Conservation (phyloP, 2,329 filamentous ascomycete genomes). For the Fusarium piperis region DNA sequence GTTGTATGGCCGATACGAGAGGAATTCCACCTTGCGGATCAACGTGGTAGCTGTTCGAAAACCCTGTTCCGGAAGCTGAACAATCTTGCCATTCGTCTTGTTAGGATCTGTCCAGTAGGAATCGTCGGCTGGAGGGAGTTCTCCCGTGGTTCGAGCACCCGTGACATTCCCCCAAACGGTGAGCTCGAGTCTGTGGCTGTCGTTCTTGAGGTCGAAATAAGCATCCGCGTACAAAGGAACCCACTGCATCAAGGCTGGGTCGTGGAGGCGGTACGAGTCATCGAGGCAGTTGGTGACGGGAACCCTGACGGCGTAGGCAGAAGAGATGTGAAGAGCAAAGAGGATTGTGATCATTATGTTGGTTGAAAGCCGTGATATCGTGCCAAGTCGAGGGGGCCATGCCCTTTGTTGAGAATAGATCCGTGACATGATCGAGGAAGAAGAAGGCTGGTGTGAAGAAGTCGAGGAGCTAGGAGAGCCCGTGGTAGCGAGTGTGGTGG, state of each 20-base stretch:
- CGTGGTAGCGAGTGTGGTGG: constrained; percentile 30
- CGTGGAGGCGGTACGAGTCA: constrained; percentile 64
- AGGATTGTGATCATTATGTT: constrained; percentile 50
- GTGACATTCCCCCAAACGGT: constrained; percentile 93
- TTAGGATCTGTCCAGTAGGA: constrained; percentile 70
- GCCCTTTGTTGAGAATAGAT: constrained; percentile 14
- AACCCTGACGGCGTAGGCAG: constrained; percentile 72
- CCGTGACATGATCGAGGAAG: constrained; percentile 29
- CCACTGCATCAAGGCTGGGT: constrained; percentile 78
- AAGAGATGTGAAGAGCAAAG: constrained; percentile 50
- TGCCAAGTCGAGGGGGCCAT: constrained; percentile 26
- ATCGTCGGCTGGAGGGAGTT: constrained; percentile 68
- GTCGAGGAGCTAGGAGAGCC: constrained; percentile 7
- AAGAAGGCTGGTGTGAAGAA: constrained; percentile 12
- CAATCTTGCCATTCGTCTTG: constrained; percentile 78
- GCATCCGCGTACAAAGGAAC: constrained; percentile 79
- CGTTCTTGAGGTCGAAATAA: constrained; percentile 70
- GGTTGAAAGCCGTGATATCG: constrained; percentile 28
- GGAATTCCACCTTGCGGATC: constrained; percentile 74
- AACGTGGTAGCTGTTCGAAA: constrained; percentile 77
- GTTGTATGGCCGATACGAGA: constrained; percentile 78
- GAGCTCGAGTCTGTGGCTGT: constrained; percentile 74
- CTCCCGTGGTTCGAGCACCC: constrained; percentile 68
- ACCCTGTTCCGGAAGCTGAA: constrained; percentile 62
- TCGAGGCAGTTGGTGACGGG: constrained; percentile 86